phyloP scores from a whole-genome alignment of 768 basidiomycete genomes.

The Trametes villosa region DNA sequence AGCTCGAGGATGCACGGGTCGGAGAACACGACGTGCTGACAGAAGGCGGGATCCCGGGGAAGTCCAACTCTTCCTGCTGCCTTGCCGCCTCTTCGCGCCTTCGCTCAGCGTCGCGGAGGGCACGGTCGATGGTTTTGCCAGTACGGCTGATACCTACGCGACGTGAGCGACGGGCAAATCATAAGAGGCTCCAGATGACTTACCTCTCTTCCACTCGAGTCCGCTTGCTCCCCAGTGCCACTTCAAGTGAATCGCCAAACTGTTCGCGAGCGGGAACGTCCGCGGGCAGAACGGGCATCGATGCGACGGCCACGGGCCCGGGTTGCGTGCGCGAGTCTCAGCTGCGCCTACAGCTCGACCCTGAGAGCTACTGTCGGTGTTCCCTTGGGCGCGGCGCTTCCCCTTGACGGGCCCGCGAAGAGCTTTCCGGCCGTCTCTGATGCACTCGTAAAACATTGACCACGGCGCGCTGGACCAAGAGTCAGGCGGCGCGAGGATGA shows the following conservation, averaged over 20 bases:
- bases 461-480: background rate
- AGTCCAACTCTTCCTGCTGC: background rate
- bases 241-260: conserved; percentile 26
- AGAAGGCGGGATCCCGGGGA: background rate
- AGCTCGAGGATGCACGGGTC: background rate
- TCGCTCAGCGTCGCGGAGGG: conserved; percentile 9
- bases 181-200: background rate
- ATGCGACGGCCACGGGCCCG: background rate
- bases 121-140: conserved; percentile 15
- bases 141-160: conserved; percentile 15
- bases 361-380: too few species aligned
- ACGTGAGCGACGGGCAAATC: background rate
- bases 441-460: conserved; percentile 3
- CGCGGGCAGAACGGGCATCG: conserved; percentile 25
- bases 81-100: conserved; percentile 7
- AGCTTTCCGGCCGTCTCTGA: background rate
- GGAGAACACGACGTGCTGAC: background rate
- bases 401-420: background rate
- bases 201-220: conserved; percentile 23
- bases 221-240: conserved; percentile 27
- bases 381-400: too few species aligned
- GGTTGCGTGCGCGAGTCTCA: background rate
- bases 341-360: background rate
- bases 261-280: conserved; percentile 18
- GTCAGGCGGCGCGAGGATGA: background rate